phyloP scores from a whole-genome alignment of 768 basidiomycete species.

The Chalciporus piperatus region DNA sequence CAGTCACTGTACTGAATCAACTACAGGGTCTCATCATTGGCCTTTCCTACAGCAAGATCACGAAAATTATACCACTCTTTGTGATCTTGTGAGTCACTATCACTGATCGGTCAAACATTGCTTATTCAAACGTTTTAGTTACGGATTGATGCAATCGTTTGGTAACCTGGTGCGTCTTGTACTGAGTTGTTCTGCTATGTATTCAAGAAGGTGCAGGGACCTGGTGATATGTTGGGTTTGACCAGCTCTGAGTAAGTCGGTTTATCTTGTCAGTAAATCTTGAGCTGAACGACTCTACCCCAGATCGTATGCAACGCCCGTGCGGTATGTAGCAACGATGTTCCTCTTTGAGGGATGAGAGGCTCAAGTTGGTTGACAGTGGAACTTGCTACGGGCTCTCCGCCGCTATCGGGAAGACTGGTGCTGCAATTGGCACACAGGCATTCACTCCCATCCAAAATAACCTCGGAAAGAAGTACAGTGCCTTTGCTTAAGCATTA shows the following conservation, averaged over 20 bases:
- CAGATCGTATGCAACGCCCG: constrained; percentile 62
- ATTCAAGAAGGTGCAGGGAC: constrained; percentile 43
- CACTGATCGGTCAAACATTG: not conserved
- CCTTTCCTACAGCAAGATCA: constrained; percentile 58
- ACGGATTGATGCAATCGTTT: constrained; percentile 69
- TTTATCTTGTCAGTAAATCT: constrained; percentile 1
- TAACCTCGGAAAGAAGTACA: constrained; percentile 62
- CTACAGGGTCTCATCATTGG: constrained; percentile 52
- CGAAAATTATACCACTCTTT: constrained; percentile 60
- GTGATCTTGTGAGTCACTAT: constrained; percentile 53
- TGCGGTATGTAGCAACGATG: constrained; percentile 41
- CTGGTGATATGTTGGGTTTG: constrained; percentile 69
- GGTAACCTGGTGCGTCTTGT: constrained; percentile 54
- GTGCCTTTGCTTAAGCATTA: not conserved
- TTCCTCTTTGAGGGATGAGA: not conserved
- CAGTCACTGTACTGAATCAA: not conserved
- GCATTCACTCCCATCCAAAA: constrained; percentile 67
- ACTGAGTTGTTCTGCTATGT: not conserved
- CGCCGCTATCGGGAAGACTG: constrained; percentile 66
- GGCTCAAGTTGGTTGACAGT: constrained; percentile 25
- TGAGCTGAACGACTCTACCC: constrained; percentile 1
- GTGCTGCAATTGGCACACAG: constrained; percentile 71
- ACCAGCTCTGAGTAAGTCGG: constrained; percentile 59
- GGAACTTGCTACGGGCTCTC: constrained; percentile 71
- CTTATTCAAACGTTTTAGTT: constrained; percentile 36